Conservation (phyloP, 352 stramenopile genomes). For the Elongisporangium anandrum region DNA sequence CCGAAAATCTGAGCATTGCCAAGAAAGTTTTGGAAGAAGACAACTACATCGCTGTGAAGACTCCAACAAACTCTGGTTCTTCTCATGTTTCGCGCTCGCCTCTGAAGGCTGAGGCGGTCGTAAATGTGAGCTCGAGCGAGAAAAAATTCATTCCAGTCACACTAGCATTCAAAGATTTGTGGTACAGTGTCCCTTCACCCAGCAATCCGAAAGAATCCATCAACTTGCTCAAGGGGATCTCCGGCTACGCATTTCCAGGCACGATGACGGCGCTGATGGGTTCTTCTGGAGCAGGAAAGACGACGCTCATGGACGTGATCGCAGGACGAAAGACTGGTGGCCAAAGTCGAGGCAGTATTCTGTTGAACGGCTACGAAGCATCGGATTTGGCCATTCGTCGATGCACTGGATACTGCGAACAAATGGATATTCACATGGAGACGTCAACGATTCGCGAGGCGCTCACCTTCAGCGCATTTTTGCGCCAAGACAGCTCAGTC, state of each 20-base stretch:
- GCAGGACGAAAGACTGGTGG: constrained; percentile 12
- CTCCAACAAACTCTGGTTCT: not conserved
- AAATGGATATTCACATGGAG: not conserved
- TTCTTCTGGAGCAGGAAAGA: constrained; percentile 23
- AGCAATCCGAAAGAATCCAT: constrained; percentile 14
- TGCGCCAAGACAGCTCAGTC: constrained; percentile 35
- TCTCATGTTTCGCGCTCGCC: not conserved
- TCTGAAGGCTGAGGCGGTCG: constrained; percentile 3
- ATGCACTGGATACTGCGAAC: not conserved
- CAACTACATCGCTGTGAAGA: constrained; percentile 4
- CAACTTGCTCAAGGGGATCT: constrained; percentile 14
- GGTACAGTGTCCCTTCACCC: constrained; percentile 16
- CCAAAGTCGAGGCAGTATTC: constrained; percentile 32
- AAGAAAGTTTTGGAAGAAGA: constrained; percentile 8
- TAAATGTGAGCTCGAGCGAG: constrained; percentile 6
- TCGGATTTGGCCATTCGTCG: constrained; percentile 8
- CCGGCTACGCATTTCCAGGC: constrained; percentile 20
- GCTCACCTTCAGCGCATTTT: constrained; percentile 54
- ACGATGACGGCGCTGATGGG: constrained; percentile 64
- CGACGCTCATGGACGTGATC: not conserved
- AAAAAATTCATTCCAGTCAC: constrained; percentile 14
- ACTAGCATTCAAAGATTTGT: constrained; percentile 14
- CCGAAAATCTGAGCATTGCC: constrained; percentile 11
- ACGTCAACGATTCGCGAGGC: not conserved
- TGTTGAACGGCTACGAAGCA: constrained; percentile 45